Percentiles rank a stretch among this genome's conserved stretches.
These are phyloP conservation scores for Colletotrichum sp. DNA, from an alignment of 2,329 filamentous ascomycete genomes.

Conservation along the genomic window DNA sequence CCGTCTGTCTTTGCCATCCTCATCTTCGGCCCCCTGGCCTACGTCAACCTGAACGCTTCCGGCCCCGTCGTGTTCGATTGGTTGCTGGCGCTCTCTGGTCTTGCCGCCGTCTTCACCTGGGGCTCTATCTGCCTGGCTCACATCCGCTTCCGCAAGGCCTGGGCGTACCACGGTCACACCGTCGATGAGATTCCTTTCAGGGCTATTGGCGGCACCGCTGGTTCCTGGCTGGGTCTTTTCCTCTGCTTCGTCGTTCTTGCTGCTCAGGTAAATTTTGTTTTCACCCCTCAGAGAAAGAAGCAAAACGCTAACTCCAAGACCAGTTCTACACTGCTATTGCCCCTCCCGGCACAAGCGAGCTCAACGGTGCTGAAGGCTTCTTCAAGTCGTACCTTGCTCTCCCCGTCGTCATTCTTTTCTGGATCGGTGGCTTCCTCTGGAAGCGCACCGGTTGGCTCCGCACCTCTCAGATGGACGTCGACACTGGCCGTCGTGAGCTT, in stretches of 20 bases:
- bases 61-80: constrained; percentile 64
- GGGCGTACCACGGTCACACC: constrained; percentile 60
- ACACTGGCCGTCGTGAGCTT: constrained; percentile 67
- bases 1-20: constrained; percentile 48
- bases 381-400: constrained; percentile 61
- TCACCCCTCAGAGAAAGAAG: too few relatives aligned
- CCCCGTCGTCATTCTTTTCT: constrained; percentile 60
- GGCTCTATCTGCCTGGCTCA: constrained; percentile 69
- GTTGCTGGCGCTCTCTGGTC: constrained; percentile 67
- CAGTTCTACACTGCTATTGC: constrained; percentile 57
- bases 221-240: constrained; percentile 65
- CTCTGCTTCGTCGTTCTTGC: constrained; percentile 60
- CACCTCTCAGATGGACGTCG: constrained; percentile 70
- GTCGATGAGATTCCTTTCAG: constrained; percentile 70
- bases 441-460: constrained; percentile 67
- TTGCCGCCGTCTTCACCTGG: constrained; percentile 70
- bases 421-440: constrained; percentile 64
- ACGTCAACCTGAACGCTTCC: constrained; percentile 46
- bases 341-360: constrained; percentile 33
- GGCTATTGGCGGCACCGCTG: constrained; percentile 63
- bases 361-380: constrained; percentile 51
- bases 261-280: constrained; percentile 33
- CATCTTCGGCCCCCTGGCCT: constrained; percentile 51
- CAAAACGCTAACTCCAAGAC: not conserved
- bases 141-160: constrained; percentile 69